Conservation (phyloP, 2,329 filamentous ascomycete genomes). For the Aspergillus candidus region DNA sequence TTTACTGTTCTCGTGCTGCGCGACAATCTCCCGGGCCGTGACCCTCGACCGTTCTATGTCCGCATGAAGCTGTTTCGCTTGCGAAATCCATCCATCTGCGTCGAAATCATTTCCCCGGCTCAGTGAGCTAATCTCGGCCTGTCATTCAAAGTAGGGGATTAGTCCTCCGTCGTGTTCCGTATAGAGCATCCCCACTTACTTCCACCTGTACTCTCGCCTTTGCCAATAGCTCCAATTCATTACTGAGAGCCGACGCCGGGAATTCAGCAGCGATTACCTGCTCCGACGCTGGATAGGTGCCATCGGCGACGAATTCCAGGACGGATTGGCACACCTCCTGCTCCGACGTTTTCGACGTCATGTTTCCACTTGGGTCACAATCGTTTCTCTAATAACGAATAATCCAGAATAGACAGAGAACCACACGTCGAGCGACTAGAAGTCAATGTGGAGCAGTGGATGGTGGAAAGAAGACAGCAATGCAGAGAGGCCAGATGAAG, state of each 20-base stretch:
- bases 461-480: too few relatives aligned
- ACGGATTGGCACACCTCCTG: constrained; percentile 52
- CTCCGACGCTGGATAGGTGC: constrained; percentile 53
- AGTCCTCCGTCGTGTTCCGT: constrained; percentile 1
- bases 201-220: constrained; percentile 50
- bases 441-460: too few relatives aligned
- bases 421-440: too few relatives aligned
- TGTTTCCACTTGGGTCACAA: constrained; percentile 10
- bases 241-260: constrained; percentile 43
- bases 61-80: constrained; percentile 75
- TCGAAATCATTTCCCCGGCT: constrained; percentile 72
- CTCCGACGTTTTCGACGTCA: constrained; percentile 35
- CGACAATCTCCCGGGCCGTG: constrained; percentile 73
- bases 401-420: background rate
- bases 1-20: constrained; percentile 65
- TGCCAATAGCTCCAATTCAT: constrained; percentile 46
- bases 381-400: background rate
- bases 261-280: constrained; percentile 49
- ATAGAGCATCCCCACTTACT: constrained; percentile 28
- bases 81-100: constrained; percentile 77
- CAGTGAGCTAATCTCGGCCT: constrained; percentile 67
- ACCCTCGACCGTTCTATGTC: constrained; percentile 77
- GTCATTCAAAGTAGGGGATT: constrained; percentile 2
- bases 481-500: too few relatives aligned
- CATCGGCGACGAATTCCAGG: constrained; percentile 56